Evolutionary conservation across 352 stramenopile species (phyloP).

Genomic region (Thraustochytrium sp.): DNA sequence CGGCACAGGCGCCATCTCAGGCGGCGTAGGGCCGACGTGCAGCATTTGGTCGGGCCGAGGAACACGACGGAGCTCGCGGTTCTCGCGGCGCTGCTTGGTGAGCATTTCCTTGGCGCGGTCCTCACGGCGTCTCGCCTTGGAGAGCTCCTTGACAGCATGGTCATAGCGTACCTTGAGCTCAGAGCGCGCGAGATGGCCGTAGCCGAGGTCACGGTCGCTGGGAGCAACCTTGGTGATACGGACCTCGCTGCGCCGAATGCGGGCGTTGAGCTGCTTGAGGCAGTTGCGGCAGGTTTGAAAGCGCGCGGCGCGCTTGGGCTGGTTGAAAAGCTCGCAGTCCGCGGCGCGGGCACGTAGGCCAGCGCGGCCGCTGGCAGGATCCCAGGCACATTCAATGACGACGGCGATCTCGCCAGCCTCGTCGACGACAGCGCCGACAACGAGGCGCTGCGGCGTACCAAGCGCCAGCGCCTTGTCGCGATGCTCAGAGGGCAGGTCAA

Average conservation of each 20-base stretch:
- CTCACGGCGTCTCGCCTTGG: neutral
- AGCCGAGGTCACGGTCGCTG: neutral
- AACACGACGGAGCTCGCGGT: neutral
- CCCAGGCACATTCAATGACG: neutral
- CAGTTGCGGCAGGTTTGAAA: neutral
- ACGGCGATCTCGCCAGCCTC: neutral
- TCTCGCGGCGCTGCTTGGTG: neutral
- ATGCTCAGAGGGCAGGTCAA: neutral
- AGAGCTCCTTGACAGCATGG: neutral
- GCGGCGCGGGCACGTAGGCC: neutral
- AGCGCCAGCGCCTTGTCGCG: neutral
- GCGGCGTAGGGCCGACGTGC: too few relatives aligned
- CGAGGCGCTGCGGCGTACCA: neutral
- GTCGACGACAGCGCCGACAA: neutral
- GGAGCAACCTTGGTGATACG: neutral
- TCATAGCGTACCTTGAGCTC: slow-evolving; percentile 16
- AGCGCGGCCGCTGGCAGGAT: neutral
- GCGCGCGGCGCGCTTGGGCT: neutral
- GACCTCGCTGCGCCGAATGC: neutral
- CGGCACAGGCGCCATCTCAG: too few relatives aligned
- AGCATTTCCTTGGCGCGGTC: slow-evolving; percentile 21
- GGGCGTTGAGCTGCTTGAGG: neutral
- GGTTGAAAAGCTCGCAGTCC: neutral
- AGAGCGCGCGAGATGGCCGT: neutral
- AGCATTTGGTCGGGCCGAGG: too few relatives aligned